Conservation (phyloP, 75 land plant species). For the Ceratopteris richardii region DNA sequence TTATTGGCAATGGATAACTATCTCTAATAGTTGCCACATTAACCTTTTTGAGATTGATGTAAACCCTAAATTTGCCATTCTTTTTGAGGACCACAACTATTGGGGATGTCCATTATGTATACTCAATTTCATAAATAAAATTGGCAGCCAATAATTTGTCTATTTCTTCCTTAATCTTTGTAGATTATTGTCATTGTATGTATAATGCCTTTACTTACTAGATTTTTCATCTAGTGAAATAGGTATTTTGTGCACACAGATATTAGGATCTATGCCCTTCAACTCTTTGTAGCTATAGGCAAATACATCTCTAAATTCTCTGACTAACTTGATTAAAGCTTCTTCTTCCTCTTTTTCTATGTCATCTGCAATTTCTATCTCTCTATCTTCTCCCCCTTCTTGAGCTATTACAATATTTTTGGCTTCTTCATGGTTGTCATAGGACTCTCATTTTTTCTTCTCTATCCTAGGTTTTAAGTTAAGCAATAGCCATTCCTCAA, state of each 20-base stretch:
- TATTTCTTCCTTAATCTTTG: slow-evolving; percentile 10
- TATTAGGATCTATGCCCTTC: slow-evolving; percentile 4
- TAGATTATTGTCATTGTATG: slow-evolving; percentile 1
- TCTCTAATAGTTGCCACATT: not conserved
- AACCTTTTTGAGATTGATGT: not conserved
- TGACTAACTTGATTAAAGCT: not conserved
- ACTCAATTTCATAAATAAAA: slow-evolving; percentile 9
- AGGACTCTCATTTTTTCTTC: not conserved
- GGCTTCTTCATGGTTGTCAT: not conserved
- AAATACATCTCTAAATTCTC: slow-evolving; percentile 5
- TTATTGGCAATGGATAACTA: not conserved
- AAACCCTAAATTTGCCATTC: slow-evolving; percentile 5
- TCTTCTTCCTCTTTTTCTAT: not conserved
- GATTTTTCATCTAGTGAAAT: not conserved
- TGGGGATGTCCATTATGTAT: slow-evolving; percentile 13
- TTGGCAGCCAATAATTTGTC: slow-evolving; percentile 4
- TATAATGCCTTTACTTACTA: not conserved
- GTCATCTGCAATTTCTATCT: not conserved
- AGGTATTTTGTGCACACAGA: slow-evolving; percentile 3
- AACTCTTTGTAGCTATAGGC: slow-evolving; percentile 19
- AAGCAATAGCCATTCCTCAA: not conserved
- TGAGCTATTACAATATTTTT: not conserved
- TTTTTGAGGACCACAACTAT: slow-evolving; percentile 12
- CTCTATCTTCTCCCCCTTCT: not conserved
- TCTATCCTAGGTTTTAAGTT: not conserved